Base-by-base conservation (phyloP, 73 alveolate genomes). In the Uronychia setigera region DNA sequence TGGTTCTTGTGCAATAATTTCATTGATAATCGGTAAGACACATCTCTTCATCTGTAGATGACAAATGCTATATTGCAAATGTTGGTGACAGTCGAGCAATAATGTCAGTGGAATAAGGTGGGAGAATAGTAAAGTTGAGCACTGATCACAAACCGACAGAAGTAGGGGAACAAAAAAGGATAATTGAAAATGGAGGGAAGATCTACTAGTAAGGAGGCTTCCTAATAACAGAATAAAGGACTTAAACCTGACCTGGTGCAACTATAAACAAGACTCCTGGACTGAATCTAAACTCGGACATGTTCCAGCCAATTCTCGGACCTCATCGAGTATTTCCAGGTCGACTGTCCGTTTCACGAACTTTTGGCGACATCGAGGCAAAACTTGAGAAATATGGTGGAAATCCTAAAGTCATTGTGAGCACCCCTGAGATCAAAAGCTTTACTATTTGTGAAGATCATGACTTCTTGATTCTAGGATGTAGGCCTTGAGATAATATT, bases 251-350 rank as follows among this genome's bases (percentile, higher is more conserved):
- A 19, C 67, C n/a, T n/a, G 19, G 19, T 46, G 5, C 67, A 19
- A 19, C 67, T 46, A 46, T 5, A 46, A 46, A 46, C n/a, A 5
- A 46, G 67, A 19, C n/a, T n/a, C n/a, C n/a, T 11, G 19, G 19
- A 11, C 67, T 19, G 67, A 46, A 11, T 5, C 5, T 46, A 5
- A 46, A 46, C n/a, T 5, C 67, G n/a, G 67, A 46, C 67, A 11
- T 46, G 67, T 35, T 30, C 31, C 79, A 60, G 60, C 19, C 30
- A 25, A 92, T 96, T 60, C 79, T 92, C 31, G 99, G 99, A 1
- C 99, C 99, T 59, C 95, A 86, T 57, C 89, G 99, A 46, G 97
- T 95, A 35, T 91, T 87, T n/a, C 99, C 99, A 1, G 99, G 99
- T 26, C 84, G 98, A 29, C 88, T 96, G 32, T 89, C 97, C 0